Conservation (phyloP, 108 stramenopile species). For the Pseudonitzschia multistriata region DNA sequence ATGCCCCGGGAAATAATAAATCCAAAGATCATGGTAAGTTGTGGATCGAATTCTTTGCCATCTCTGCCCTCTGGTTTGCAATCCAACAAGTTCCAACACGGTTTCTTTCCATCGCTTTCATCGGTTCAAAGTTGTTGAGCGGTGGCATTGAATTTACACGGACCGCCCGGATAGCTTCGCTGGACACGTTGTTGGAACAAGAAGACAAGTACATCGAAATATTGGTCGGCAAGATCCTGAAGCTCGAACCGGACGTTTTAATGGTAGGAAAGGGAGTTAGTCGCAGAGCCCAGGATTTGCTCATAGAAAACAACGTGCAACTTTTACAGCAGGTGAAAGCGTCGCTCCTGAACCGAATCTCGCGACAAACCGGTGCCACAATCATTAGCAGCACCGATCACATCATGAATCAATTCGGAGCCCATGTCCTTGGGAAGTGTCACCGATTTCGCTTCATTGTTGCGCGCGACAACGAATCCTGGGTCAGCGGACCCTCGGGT, state of each 20-base stretch:
- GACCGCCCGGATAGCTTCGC: slow-evolving; percentile 79
- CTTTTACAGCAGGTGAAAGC: slow-evolving; percentile 91
- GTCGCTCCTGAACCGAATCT: slow-evolving; percentile 76
- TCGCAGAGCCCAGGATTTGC: slow-evolving; percentile 87
- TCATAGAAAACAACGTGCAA: slow-evolving; percentile 75
- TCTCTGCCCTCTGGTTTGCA: neutral
- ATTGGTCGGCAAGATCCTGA: slow-evolving; percentile 87
- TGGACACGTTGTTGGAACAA: slow-evolving; percentile 90
- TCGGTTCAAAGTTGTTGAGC: slow-evolving; percentile 48
- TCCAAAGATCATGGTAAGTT: slow-evolving; percentile 80
- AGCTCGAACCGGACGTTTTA: slow-evolving; percentile 86
- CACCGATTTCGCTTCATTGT: slow-evolving; percentile 85
- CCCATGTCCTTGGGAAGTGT: slow-evolving; percentile 66
- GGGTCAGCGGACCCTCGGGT: slow-evolving; percentile 33
- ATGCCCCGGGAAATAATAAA: slow-evolving; percentile 74
- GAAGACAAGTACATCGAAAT: slow-evolving; percentile 95
- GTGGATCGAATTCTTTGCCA: neutral
- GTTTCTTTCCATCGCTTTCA: neutral
- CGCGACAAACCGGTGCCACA: slow-evolving; percentile 90
- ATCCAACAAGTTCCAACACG: neutral
- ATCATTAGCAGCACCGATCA: slow-evolving; percentile 88
- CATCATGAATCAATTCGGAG: slow-evolving; percentile 82
- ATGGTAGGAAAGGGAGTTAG: slow-evolving; percentile 83
- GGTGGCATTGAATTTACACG: slow-evolving; percentile 94
- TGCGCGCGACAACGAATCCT: slow-evolving; percentile 82